These are phyloP conservation scores for Tardiomyces depauwii DNA, from an alignment of 1,139 yeast genomes.

Conservation along the genomic window DNA sequence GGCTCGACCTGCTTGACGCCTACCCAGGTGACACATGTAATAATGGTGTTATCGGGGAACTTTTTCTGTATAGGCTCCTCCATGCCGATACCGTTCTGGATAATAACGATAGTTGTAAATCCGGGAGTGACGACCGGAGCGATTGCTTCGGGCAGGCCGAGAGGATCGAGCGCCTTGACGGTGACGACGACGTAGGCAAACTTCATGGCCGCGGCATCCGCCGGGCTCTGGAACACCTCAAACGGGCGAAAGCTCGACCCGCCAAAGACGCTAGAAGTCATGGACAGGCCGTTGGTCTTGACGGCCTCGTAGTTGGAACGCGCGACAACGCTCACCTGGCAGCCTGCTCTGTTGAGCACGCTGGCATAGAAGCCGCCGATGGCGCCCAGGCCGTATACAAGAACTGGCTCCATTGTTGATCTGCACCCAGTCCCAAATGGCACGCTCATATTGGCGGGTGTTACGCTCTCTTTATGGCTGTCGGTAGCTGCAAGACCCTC, in stretches of 20 bases:
- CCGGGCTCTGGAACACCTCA: slow-evolving; percentile 27
- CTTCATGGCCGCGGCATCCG: slow-evolving; percentile 40
- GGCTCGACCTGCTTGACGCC: slow-evolving; percentile 40
- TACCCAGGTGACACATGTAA: slow-evolving; percentile 62
- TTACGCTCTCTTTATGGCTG: no score
- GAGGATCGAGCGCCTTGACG: slow-evolving; percentile 59
- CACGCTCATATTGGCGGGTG: background rate
- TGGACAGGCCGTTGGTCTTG: slow-evolving; percentile 39
- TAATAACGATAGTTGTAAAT: slow-evolving; percentile 44
- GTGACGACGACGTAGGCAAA: slow-evolving; percentile 45
- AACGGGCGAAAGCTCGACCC: slow-evolving; percentile 43
- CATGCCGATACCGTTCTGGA: slow-evolving; percentile 70
- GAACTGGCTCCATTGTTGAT: background rate
- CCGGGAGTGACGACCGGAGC: slow-evolving; percentile 40
- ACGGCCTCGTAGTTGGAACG: slow-evolving; percentile 55
- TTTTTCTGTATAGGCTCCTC: slow-evolving; percentile 47
- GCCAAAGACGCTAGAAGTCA: slow-evolving; percentile 56
- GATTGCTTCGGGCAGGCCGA: slow-evolving; percentile 46
- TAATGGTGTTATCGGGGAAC: slow-evolving; percentile 46
- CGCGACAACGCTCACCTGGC: slow-evolving; percentile 46
- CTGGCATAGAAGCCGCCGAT: slow-evolving; percentile 70
- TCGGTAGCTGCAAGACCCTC: no score
- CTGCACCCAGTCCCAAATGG: background rate
- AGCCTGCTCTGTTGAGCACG: slow-evolving; percentile 47
- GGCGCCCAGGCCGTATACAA: slow-evolving; percentile 33